These are phyloP conservation scores for Mrakiaceae sp. DNA, from an alignment of 1,284 basidiomycete species.

Conservation along the genomic window DNA sequence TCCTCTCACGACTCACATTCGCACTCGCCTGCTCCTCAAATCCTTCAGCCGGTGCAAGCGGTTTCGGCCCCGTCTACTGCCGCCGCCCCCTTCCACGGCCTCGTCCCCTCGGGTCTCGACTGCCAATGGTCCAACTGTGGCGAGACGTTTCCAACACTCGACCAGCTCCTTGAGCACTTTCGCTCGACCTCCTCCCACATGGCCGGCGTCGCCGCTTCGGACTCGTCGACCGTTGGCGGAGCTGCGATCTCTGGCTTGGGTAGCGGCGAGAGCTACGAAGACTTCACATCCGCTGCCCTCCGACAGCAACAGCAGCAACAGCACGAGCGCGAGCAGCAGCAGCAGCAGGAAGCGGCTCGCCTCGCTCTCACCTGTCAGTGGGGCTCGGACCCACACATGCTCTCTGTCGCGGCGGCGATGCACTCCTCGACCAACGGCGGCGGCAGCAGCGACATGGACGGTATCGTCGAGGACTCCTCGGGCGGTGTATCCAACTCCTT, in stretches of 20 bases:
- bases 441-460: neutral
- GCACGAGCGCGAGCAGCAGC: neutral
- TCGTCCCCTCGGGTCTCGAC: neutral
- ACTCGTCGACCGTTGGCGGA: neutral
- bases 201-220: neutral
- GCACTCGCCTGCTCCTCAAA: neutral
- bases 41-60: neutral
- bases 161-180: constrained; percentile 16
- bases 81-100: neutral
- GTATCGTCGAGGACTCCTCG: no score
- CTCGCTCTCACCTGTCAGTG: constrained; percentile 5
- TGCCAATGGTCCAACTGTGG: constrained; percentile 14
- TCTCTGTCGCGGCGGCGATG: neutral
- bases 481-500: no score
- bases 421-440: neutral
- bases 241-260: no score
- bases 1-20: neutral
- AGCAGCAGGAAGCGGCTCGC: neutral
- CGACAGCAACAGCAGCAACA: neutral
- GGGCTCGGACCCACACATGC: constrained; percentile 8
- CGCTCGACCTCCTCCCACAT: constrained; percentile 11
- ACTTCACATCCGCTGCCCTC: no score
- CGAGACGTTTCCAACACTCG: constrained; percentile 11
- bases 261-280: no score
- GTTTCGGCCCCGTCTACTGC: neutral